Conservation (phyloP, 805 yeast species). For the Candida parachauliodes region DNA sequence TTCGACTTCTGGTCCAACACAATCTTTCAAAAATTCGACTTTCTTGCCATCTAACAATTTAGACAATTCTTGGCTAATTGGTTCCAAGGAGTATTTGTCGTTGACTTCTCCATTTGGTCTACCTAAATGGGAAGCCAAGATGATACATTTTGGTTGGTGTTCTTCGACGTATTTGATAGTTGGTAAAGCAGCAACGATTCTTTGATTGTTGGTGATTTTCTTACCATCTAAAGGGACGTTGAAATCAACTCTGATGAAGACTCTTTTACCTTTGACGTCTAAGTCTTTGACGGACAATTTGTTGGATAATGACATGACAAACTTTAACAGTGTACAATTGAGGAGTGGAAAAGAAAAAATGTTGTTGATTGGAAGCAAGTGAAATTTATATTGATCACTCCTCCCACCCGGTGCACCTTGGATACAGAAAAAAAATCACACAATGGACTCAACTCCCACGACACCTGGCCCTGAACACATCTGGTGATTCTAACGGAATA, state of each 20-base stretch:
- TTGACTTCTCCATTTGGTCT: constrained; percentile 95
- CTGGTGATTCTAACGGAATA: too few species aligned
- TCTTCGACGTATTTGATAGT: constrained; percentile 93
- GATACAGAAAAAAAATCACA: too few species aligned
- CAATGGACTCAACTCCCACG: too few species aligned
- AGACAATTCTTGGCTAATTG: constrained; percentile 87
- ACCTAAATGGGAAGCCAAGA: constrained; percentile 96
- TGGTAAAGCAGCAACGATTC: constrained; percentile 99
- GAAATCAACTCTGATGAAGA: constrained; percentile 97
- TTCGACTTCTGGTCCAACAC: constrained; percentile 91
- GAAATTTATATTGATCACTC: too few species aligned
- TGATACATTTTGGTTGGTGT: constrained; percentile 84
- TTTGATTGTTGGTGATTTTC: constrained; percentile 98
- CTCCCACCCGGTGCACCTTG: too few species aligned
- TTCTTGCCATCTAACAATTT: constrained; percentile 58
- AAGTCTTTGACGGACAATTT: constrained; percentile 93
- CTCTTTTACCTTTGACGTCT: constrained; percentile 84
- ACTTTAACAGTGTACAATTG: too few species aligned
- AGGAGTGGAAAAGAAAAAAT: too few species aligned
- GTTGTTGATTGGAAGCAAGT: too few species aligned
- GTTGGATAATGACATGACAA: constrained; percentile 81
- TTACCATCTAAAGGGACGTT: constrained; percentile 93
- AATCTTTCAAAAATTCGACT: constrained; percentile 82
- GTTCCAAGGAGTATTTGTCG: constrained; percentile 86
- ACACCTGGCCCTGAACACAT: too few species aligned